These are phyloP conservation scores for Globisporangium yorkense DNA, from an alignment of 352 stramenopile genomes.

Conservation along the genomic window DNA sequence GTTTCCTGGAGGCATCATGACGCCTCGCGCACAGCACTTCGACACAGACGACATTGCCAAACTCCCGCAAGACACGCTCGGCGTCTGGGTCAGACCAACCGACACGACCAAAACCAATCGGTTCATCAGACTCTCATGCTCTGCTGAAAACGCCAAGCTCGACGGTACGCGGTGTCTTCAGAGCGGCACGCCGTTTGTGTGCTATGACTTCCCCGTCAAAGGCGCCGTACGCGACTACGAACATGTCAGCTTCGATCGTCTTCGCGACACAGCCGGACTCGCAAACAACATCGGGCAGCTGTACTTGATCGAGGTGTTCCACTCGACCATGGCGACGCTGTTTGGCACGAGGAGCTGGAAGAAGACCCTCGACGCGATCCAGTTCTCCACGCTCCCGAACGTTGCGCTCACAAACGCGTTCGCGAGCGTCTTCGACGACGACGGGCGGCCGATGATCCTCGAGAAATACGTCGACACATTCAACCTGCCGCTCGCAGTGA, in stretches of 20 bases:
- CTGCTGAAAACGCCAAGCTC: conserved; percentile 12
- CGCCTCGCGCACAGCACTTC: conserved; percentile 18
- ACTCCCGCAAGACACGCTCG: conserved; percentile 16
- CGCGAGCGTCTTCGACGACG: conserved; percentile 14
- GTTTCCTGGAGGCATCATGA: conserved; percentile 23
- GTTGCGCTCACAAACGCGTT: conserved; percentile 18
- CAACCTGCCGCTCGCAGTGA: conserved; percentile 6
- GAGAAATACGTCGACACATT: conserved; percentile 11
- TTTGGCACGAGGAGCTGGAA: conserved; percentile 27
- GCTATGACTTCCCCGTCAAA: conserved; percentile 22
- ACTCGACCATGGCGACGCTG: conserved; percentile 18
- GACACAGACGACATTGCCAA: neutral
- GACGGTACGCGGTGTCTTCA: conserved; percentile 23
- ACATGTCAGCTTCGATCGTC: conserved; percentile 9
- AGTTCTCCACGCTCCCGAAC: conserved; percentile 11
- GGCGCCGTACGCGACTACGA: conserved; percentile 18
- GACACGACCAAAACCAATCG: conserved; percentile 15
- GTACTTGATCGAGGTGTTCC: conserved; percentile 23
- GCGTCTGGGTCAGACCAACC: conserved; percentile 21
- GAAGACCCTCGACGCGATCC: conserved; percentile 18
- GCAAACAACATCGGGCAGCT: conserved; percentile 23
- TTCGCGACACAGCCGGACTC: conserved; percentile 15
- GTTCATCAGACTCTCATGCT: conserved; percentile 21
- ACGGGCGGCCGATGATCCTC: conserved; percentile 17
- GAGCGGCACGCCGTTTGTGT: conserved; percentile 16